phyloP scores from a whole-genome alignment of 495 filamentous ascomycete species.

The Penicillium mononematosum region DNA sequence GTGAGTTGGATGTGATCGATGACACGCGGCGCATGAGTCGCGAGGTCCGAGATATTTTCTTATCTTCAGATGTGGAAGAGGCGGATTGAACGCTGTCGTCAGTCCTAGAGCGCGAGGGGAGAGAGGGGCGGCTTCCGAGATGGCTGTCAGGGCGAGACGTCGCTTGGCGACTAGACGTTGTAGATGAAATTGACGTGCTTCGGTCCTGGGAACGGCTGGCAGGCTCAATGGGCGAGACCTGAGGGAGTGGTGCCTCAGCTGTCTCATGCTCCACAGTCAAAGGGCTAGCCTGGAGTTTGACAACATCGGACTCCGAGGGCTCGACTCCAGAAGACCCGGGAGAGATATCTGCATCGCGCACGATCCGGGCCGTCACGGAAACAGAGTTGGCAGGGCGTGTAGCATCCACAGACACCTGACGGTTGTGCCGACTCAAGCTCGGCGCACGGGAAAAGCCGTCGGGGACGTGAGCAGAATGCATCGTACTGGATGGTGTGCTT shows the following conservation, averaged over 20 bases:
- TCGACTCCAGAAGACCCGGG: constrained; percentile 36
- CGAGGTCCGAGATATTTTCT: constrained; percentile 65
- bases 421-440: constrained; percentile 33
- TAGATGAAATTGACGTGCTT: constrained; percentile 39
- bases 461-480: constrained; percentile 18
- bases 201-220: constrained; percentile 26
- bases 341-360: constrained; percentile 54
- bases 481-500: background rate
- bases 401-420: constrained; percentile 26
- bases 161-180: constrained; percentile 28
- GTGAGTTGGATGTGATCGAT: constrained; percentile 59
- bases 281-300: constrained; percentile 69
- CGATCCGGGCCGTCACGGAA: constrained; percentile 76
- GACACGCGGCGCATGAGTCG: constrained; percentile 82
- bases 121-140: constrained; percentile 39
- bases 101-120: constrained; percentile 39
- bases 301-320: constrained; percentile 46
- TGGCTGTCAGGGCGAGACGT: constrained; percentile 27
- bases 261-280: constrained; percentile 68
- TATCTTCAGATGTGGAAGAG: constrained; percentile 55
- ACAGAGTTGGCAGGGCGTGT: constrained; percentile 56
- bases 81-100: constrained; percentile 36
- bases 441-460: constrained; percentile 32
- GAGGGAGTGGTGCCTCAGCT: constrained; percentile 28
- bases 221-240: constrained; percentile 15